These are phyloP conservation scores for Fusarium secorum DNA, from an alignment of 2,329 filamentous ascomycete genomes.

Conservation along the genomic window DNA sequence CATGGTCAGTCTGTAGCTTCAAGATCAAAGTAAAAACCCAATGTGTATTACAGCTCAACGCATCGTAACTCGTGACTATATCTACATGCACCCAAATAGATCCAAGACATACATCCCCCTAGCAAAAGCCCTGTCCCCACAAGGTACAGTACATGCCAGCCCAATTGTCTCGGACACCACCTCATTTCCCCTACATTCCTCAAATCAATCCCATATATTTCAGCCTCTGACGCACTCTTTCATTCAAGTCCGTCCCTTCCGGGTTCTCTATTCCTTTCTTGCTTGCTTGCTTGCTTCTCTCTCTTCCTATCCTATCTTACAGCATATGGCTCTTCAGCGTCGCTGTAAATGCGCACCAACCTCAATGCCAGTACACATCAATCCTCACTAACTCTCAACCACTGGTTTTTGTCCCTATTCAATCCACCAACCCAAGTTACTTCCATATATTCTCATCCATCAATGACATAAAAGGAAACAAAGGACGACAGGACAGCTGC, in stretches of 20 bases:
- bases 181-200: conserved; percentile 32
- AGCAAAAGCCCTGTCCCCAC: not conserved
- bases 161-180: conserved; percentile 20
- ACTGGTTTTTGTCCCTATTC: not conserved
- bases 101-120: conserved; percentile 17
- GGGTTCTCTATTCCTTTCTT: conserved; percentile 30
- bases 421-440: conserved; percentile 6
- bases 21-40: not conserved
- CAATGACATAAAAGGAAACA: conserved; percentile 37
- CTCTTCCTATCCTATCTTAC: conserved; percentile 27
- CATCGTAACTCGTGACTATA: conserved; percentile 3
- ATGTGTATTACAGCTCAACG: not conserved
- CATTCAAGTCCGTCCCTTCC: conserved; percentile 28
- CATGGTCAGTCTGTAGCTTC: not conserved
- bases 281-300: not conserved
- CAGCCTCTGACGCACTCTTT: conserved; percentile 6
- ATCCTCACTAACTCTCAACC: not conserved
- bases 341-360: conserved; percentile 28
- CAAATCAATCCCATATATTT: conserved; percentile 5
- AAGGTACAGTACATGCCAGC: not conserved
- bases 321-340: conserved; percentile 17
- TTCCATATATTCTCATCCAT: conserved; percentile 30
- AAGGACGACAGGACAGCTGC: conserved; percentile 35
- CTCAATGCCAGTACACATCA: conserved; percentile 4
- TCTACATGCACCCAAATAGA: not conserved